Percentiles rank a stretch among this genome's conserved stretches.
phyloP scores from a whole-genome alignment of 192 early-diverging fungal species.

The Umbelopsis sp. region DNA sequence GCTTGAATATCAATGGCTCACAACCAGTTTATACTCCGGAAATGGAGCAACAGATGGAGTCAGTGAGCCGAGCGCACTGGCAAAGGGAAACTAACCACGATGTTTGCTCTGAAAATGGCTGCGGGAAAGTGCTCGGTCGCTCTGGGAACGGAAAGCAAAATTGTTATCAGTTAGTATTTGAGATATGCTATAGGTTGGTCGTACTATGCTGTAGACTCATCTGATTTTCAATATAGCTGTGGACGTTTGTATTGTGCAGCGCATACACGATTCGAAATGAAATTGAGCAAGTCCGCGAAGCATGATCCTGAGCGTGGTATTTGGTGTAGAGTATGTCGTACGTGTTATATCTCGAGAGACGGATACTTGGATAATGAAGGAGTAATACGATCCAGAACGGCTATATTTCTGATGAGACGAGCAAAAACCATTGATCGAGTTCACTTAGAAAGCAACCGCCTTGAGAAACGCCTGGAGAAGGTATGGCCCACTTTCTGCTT shows the following conservation, averaged over 20 bases:
- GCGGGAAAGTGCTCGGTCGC: conserved; percentile 50
- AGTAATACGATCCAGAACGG: conserved; percentile 50
- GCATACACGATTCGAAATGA: conserved; percentile 60
- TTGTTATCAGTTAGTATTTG: conserved; percentile 49
- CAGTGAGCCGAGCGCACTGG: conserved; percentile 62
- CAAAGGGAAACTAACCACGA: conserved; percentile 51
- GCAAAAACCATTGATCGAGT: conserved; percentile 56
- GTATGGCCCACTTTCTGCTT: conserved; percentile 29
- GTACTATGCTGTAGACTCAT: conserved; percentile 21
- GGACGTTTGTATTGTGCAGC: conserved; percentile 64
- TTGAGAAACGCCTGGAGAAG: conserved; percentile 77
- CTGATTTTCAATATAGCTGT: conserved; percentile 47
- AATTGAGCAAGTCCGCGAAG: conserved; percentile 57
- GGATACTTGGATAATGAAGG: conserved; percentile 48
- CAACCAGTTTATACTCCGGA: conserved; percentile 40
- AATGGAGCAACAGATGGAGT: conserved; percentile 39
- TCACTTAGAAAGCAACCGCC: conserved; percentile 69
- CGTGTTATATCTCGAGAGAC: conserved; percentile 52
- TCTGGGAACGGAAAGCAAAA: conserved; percentile 54
- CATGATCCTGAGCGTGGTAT: conserved; percentile 61
- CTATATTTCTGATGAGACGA: conserved; percentile 53
- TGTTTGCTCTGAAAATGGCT: conserved; percentile 47
- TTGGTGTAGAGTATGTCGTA: conserved; percentile 61
- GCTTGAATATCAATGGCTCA: conserved; percentile 31
- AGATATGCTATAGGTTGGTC: conserved; percentile 23